Evolutionary conservation across 192 early-diverging fungal species (phyloP), one percentile per base, ranked within the genome.

Genomic region (Chytriomyces hyalinus): DNA sequence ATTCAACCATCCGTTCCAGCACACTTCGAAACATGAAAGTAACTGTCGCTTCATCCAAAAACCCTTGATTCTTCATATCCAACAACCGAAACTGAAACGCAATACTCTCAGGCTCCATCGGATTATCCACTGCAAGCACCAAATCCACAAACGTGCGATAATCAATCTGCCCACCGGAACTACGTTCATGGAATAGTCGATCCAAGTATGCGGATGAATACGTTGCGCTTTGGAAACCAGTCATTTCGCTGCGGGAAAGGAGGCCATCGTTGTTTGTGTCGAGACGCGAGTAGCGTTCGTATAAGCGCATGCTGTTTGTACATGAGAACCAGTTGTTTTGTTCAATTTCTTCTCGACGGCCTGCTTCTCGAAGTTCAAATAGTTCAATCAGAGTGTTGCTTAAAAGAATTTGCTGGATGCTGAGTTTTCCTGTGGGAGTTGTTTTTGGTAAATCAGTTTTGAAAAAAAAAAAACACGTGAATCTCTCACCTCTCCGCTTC

Each of bases 241-340:
- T 13, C 67, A 89, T 67, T 70, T 89, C 88, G 7, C 62, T 26
- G 10, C 83, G 70, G 43, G 75, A 76, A 7, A 89, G 71, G 81
- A 89, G 81, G 2, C 88, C 88, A 71, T 87, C 89, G 9, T 73
- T 69, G 74, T 88, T 75, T 36, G 66, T 57, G 77, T 89, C 85
- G 61, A 89, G 61, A 47, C 80, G 80, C 13, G 89, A 73, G 69
- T 84, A 89, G 63, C 15, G 13, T 20, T 57, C 53, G 20, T 57
- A 57, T 2, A 57, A 3, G 53, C 53, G 53, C 53, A 57, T n/a
- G 20, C 53, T 57, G 53, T n/a, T 20, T n/a, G 13, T 20, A 20
- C 82, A 28, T 4, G 82, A 85, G 64, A 88, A 89, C 88, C 88
- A 89, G 78, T 89, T 89, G 6, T 78, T 76, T 20, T 72, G 70